A percentile compares a stretch with the other conserved stretches of the same genome.
Conservation (phyloP, 129 eudicot genomes). For the Rutidosis leptorrhynchoides region DNA sequence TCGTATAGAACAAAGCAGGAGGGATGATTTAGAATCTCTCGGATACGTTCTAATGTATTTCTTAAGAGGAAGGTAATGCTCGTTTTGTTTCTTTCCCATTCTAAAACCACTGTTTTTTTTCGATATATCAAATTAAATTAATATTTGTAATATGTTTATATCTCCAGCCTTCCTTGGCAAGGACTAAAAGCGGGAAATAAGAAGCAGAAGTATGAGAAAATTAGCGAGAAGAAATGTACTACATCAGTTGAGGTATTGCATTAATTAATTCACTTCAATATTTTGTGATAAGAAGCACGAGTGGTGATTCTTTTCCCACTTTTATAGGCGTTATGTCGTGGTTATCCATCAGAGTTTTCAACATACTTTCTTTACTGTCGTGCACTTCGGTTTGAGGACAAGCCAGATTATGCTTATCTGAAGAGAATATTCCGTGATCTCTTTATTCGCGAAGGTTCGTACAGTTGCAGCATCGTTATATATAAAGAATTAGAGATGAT, state of each 20-base stretch:
- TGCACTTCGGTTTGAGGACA: constrained; percentile 87
- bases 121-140: constrained; percentile 22
- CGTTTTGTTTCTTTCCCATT: constrained; percentile 6
- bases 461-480: background rate
- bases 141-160: constrained; percentile 20
- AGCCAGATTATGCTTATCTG: constrained; percentile 86
- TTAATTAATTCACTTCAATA: background rate
- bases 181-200: constrained; percentile 62
- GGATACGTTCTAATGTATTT: constrained; percentile 93
- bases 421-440: constrained; percentile 91
- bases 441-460: constrained; percentile 80
- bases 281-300: background rate
- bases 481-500: background rate
- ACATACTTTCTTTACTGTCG: constrained; percentile 92
- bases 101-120: constrained; percentile 10
- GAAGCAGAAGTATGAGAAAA: constrained; percentile 84
- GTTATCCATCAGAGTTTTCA: constrained; percentile 80
- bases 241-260: constrained; percentile 79
- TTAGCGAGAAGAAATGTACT: constrained; percentile 80
- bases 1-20: constrained; percentile 80
- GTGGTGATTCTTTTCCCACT: constrained; percentile 1
- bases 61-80: constrained; percentile 73
- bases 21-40: constrained; percentile 92
- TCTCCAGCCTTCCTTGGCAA: constrained; percentile 94
- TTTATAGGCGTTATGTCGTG: constrained; percentile 66